Evolutionary conservation across 495 filamentous ascomycete species (phyloP).

Genomic region (Daldinia concentrica): DNA sequence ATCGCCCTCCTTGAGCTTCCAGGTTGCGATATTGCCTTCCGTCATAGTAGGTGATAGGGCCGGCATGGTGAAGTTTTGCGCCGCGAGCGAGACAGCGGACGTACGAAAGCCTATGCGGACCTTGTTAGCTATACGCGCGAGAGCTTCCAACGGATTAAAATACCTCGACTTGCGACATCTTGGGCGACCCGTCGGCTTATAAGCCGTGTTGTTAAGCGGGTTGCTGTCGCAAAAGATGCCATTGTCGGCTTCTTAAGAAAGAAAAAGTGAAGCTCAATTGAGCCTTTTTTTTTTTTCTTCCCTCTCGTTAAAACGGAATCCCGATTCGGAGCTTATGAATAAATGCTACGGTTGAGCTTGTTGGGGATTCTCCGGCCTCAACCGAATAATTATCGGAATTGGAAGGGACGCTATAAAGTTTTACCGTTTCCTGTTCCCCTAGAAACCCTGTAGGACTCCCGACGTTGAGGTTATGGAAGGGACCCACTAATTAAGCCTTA

Average conservation of each 20-base stretch:
- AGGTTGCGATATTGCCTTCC: conserved; percentile 79
- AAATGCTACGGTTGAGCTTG: conserved; percentile 36
- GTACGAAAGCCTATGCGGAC: conserved; percentile 66
- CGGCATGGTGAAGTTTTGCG: conserved; percentile 84
- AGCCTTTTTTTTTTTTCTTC: conserved; percentile 36
- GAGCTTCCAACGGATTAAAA: conserved; percentile 20
- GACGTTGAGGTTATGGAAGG: not conserved
- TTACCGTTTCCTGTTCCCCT: conserved; percentile 25
- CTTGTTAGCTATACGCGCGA: conserved; percentile 10
- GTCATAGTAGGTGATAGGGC: conserved; percentile 90
- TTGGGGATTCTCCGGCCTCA: conserved; percentile 47
- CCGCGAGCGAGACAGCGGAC: conserved; percentile 66
- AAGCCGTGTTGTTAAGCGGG: conserved; percentile 61
- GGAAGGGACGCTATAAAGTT: conserved; percentile 39
- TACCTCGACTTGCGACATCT: conserved; percentile 63
- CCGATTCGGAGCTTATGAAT: conserved; percentile 42
- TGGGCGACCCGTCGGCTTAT: conserved; percentile 58
- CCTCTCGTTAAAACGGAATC: conserved; percentile 7
- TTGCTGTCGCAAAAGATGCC: conserved; percentile 62
- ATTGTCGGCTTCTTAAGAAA: conserved; percentile 48
- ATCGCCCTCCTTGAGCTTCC: conserved; percentile 83
- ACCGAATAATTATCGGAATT: conserved; percentile 38
- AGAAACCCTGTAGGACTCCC: not conserved
- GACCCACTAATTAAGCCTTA: not conserved
- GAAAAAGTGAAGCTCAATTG: conserved; percentile 49